Evolutionary conservation across 1,284 basidiomycete genomes (phyloP).

Genomic region (Fomitopsis betulina): DNA sequence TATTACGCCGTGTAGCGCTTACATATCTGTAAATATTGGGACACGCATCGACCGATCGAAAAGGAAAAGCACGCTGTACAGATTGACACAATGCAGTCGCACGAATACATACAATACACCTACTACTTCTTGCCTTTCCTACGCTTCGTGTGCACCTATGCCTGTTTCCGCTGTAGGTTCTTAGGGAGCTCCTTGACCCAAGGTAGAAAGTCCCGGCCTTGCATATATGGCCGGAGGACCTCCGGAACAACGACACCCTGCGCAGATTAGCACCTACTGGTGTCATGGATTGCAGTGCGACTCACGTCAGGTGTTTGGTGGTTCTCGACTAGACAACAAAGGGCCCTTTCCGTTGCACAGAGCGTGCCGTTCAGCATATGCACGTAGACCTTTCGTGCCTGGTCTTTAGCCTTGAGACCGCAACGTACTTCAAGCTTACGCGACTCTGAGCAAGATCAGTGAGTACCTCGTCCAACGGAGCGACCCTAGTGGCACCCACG

Average conservation of each 20-base stretch:
- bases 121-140: not conserved
- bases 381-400: conserved; percentile 86
- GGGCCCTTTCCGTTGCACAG: conserved; percentile 92
- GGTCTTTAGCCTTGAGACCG: conserved; percentile 84
- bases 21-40: conserved; percentile 5
- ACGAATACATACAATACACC: conserved; percentile 1
- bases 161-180: conserved; percentile 70
- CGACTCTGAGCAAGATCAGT: conserved; percentile 56
- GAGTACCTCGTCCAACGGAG: not conserved
- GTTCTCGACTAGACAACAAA: conserved; percentile 99
- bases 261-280: not conserved
- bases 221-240: conserved; percentile 91
- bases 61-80: conserved; percentile 5
- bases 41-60: not conserved
- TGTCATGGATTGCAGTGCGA: conserved; percentile 8
- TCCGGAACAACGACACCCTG: conserved; percentile 90
- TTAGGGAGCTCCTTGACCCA: conserved; percentile 85
- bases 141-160: conserved; percentile 22
- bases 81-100: not conserved
- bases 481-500: conserved; percentile 50
- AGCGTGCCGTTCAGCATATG: conserved; percentile 99
- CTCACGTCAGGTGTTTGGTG: conserved; percentile 92
- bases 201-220: conserved; percentile 90
- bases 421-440: conserved; percentile 87
- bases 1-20: conserved; percentile 4